Percentiles rank a stretch among this genome's conserved stretches.
phyloP scores from a whole-genome alignment of 768 basidiomycete species.

The Pleurotus platypus region DNA sequence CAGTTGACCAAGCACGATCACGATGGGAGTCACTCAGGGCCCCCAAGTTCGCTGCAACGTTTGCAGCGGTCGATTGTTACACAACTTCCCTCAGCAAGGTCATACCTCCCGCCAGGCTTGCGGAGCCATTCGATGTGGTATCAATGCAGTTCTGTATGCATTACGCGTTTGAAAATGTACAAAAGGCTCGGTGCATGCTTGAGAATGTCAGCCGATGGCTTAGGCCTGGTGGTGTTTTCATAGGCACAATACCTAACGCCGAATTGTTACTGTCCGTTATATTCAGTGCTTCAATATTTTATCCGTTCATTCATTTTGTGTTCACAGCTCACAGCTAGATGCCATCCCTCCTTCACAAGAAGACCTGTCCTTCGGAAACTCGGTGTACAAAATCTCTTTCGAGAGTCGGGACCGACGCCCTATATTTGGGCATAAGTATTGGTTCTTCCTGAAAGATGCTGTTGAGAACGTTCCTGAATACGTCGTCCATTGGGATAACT shows the following conservation, averaged over 20 bases:
- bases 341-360: conserved; percentile 59
- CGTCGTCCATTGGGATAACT: conserved; percentile 93
- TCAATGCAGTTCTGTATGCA: conserved; percentile 99
- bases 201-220: conserved; percentile 82
- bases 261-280: conserved; percentile 64
- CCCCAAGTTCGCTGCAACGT: conserved; percentile 70
- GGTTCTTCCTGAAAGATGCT: conserved; percentile 91
- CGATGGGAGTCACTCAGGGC: conserved; percentile 56
- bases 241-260: conserved; percentile 96
- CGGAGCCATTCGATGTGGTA: conserved; percentile 84
- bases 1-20: conserved; percentile 80
- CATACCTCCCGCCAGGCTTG: conserved; percentile 60
- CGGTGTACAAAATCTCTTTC: conserved; percentile 86
- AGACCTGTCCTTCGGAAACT: conserved; percentile 85
- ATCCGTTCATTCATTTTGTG: not conserved
- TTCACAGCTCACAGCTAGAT: conserved; percentile 64
- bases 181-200: conserved; percentile 89
- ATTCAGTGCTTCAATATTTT: conserved; percentile 6
- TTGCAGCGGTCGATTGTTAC: conserved; percentile 90
- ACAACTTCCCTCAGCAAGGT: conserved; percentile 63
- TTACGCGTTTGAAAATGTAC: conserved; percentile 92
- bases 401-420: conserved; percentile 61
- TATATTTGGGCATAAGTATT: conserved; percentile 88
- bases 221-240: conserved; percentile 82
- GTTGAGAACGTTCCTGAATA: conserved; percentile 98